Evolutionary conservation across 345 rosid species (phyloP).

Genomic region (Heritiera fomes): DNA sequence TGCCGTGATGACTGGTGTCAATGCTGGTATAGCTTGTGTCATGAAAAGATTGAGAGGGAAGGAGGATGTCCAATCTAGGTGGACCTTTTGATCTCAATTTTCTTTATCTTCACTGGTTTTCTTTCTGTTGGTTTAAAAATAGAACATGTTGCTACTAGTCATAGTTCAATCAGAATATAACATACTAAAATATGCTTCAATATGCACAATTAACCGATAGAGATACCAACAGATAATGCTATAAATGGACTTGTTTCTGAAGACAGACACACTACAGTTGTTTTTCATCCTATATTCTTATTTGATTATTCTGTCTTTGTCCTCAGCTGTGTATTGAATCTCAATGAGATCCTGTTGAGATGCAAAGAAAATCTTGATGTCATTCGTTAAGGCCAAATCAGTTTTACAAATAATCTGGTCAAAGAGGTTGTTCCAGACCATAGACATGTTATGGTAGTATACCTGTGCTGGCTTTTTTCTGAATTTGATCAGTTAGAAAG

Average conservation of each 20-base stretch:
- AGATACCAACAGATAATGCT: background rate
- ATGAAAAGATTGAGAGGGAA: constrained; percentile 95
- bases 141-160: background rate
- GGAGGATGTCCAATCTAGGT: constrained; percentile 94
- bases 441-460: background rate
- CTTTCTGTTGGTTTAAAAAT: background rate
- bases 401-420: background rate
- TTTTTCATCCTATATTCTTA: background rate
- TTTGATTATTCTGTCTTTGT: background rate
- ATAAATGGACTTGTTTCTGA: background rate
- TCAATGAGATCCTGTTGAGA: constrained; percentile 1
- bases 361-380: background rate
- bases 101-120: background rate
- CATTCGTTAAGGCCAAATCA: background rate
- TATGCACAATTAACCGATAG: background rate
- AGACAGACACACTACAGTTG: background rate
- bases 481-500: background rate
- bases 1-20: constrained; percentile 90
- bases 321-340: background rate
- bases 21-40: constrained; percentile 81
- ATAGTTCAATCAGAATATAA: background rate
- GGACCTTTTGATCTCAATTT: constrained; percentile 9
- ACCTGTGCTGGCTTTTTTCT: background rate
- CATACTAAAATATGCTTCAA: background rate
- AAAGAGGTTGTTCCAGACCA: background rate